Conservation (phyloP, 108 stramenopile genomes). For the Skeletonema grethae region DNA sequence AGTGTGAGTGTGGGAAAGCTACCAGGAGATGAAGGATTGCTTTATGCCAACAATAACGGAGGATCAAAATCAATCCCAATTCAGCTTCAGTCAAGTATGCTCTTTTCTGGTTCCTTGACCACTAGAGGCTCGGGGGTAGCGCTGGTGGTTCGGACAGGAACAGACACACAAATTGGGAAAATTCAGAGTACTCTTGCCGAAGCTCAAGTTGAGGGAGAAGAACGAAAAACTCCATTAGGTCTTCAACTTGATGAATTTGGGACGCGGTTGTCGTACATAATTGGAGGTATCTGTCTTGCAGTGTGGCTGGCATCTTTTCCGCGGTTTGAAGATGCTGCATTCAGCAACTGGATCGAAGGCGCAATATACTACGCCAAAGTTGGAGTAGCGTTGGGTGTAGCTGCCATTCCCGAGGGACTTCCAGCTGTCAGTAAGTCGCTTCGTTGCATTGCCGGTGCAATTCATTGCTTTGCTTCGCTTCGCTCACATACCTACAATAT, state of each 20-base stretch:
- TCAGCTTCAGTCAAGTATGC: constrained; percentile 76
- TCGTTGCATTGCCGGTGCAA: constrained; percentile 4
- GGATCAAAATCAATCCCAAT: constrained; percentile 35
- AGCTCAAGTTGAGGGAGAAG: constrained; percentile 56
- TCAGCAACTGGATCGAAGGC: constrained; percentile 66
- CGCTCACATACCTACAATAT: too few relatives aligned
- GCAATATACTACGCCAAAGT: constrained; percentile 95
- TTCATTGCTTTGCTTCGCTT: too few relatives aligned
- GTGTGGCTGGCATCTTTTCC: constrained; percentile 90
- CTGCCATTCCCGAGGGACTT: constrained; percentile 97
- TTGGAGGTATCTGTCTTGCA: constrained; percentile 86
- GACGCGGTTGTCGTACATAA: constrained; percentile 81
- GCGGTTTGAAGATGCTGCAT: constrained; percentile 75
- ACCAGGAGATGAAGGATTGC: constrained; percentile 51
- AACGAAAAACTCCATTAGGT: constrained; percentile 91
- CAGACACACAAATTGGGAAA: constrained; percentile 91
- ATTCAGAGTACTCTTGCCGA: constrained; percentile 80
- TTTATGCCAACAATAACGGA: not conserved
- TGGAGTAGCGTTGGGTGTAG: constrained; percentile 98
- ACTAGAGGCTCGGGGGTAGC: constrained; percentile 85
- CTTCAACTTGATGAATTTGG: constrained; percentile 94
- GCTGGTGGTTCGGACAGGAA: constrained; percentile 89
- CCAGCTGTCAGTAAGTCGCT: constrained; percentile 71
- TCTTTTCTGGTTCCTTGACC: constrained; percentile 91
- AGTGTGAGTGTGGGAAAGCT: constrained; percentile 68